Conservation (phyloP, 1,139 yeast species). For the Candida sp. region DNA sequence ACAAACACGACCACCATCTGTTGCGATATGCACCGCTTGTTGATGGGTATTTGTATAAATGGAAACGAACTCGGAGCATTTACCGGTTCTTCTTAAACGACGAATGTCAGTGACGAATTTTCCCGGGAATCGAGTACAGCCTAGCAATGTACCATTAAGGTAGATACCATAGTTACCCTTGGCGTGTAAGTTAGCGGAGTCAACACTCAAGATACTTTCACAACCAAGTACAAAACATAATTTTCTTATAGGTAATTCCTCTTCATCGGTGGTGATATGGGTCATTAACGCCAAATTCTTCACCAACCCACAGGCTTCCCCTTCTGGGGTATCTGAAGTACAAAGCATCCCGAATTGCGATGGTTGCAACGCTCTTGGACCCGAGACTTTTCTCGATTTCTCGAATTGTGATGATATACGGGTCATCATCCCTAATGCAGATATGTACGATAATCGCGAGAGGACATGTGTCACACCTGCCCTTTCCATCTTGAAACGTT, state of each 20-base stretch:
- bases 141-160: slow-evolving; percentile 91
- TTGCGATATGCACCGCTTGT: slow-evolving; percentile 91
- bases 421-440: slow-evolving; percentile 99
- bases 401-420: slow-evolving; percentile 98
- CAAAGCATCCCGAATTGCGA: slow-evolving; percentile 99
- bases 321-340: slow-evolving; percentile 99
- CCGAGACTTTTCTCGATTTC: slow-evolving; percentile 95
- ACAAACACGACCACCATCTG: slow-evolving; percentile 99
- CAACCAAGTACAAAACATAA: slow-evolving; percentile 85
- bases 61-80: slow-evolving; percentile 85
- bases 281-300: slow-evolving; percentile 97
- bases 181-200: slow-evolving; percentile 79
- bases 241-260: slow-evolving; percentile 80
- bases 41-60: slow-evolving; percentile 90
- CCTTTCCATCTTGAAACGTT: slow-evolving; percentile 99
- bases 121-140: slow-evolving; percentile 83
- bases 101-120: slow-evolving; percentile 80
- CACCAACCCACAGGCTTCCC: slow-evolving; percentile 99
- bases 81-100: slow-evolving; percentile 77
- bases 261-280: slow-evolving; percentile 98
- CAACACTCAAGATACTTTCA: slow-evolving; percentile 77
- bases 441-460: slow-evolving; percentile 84
- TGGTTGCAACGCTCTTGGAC: slow-evolving; percentile 99
- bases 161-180: slow-evolving; percentile 79
- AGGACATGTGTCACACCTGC: slow-evolving; percentile 99